Evolutionary conservation across 805 yeast species (phyloP).

Genomic region (Ogataea polymorpha): DNA sequence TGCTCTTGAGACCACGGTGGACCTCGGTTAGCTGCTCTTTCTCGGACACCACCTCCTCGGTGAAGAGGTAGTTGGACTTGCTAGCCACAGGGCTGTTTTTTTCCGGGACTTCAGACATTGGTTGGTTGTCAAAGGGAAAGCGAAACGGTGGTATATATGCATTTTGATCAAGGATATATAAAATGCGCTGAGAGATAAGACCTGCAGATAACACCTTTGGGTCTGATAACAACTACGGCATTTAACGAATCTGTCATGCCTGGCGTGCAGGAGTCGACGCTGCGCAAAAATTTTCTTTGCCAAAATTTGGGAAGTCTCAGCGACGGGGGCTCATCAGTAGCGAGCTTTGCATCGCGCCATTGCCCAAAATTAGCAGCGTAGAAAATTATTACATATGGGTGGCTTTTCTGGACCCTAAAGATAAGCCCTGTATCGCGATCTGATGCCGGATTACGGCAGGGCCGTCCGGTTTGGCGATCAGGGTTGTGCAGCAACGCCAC

Average conservation of each 20-base stretch:
- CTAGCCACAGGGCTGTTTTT: neutral
- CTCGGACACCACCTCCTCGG: conserved; percentile 4
- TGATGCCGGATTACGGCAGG: no score
- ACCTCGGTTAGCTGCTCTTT: conserved; percentile 8
- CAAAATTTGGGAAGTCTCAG: no score
- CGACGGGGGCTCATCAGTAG: no score
- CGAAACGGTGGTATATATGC: conserved; percentile 1
- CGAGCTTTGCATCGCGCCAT: no score
- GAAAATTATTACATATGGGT: no score
- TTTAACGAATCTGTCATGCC: neutral
- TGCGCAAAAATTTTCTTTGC: neutral
- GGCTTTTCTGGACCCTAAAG: no score
- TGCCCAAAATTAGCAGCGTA: no score
- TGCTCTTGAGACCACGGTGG: conserved; percentile 41
- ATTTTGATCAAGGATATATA: neutral
- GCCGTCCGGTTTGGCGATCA: no score
- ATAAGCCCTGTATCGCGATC: no score
- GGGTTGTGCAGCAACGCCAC: no score
- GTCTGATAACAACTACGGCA: neutral
- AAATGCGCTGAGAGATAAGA: neutral
- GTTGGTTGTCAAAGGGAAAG: neutral
- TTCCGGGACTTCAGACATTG: neutral
- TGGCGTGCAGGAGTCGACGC: neutral
- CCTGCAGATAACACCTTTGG: neutral
- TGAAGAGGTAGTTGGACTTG: conserved; percentile 2